Conservation (phyloP, 2,329 filamentous ascomycete species). For the Zalaria sp. region DNA sequence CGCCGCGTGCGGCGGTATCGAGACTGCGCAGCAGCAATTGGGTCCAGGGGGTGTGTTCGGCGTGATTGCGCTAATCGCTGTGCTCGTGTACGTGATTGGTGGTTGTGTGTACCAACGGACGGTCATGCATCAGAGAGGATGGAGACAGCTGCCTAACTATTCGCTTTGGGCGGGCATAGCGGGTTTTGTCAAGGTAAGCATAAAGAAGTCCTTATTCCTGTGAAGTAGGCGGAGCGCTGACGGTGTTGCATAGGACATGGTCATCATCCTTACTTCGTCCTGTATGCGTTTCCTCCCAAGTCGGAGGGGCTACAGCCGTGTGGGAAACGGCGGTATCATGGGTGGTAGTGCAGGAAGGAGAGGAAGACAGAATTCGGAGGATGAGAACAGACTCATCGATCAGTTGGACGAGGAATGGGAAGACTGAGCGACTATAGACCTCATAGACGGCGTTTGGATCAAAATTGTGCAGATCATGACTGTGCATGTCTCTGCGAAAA, state of each 20-base stretch:
- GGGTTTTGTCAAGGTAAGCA: constrained; percentile 69
- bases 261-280: constrained; percentile 54
- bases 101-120: constrained; percentile 93
- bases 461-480: too few species aligned
- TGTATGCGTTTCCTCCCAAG: constrained; percentile 53
- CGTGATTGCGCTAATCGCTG: constrained; percentile 63
- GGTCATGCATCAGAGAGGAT: constrained; percentile 85
- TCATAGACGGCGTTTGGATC: too few species aligned
- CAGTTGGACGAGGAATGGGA: constrained; percentile 97
- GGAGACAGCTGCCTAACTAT: constrained; percentile 92
- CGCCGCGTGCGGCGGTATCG: constrained; percentile 66
- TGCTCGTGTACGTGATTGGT: constrained; percentile 79
- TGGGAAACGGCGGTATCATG: constrained; percentile 40
- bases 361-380: constrained; percentile 44
- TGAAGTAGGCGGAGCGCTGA: too few species aligned
- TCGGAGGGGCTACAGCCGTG: constrained; percentile 51
- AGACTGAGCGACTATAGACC: constrained; percentile 32
- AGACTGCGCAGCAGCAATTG: constrained; percentile 42
- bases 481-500: too few species aligned
- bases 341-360: constrained; percentile 25
- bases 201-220: background rate
- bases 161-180: constrained; percentile 80
- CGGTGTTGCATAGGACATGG: constrained; percentile 31
- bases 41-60: constrained; percentile 69
- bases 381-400: constrained; percentile 88